These are phyloP conservation scores for Saccharomyces pastorianus DNA, from an alignment of 1,139 yeast genomes.

Conservation along the genomic window DNA sequence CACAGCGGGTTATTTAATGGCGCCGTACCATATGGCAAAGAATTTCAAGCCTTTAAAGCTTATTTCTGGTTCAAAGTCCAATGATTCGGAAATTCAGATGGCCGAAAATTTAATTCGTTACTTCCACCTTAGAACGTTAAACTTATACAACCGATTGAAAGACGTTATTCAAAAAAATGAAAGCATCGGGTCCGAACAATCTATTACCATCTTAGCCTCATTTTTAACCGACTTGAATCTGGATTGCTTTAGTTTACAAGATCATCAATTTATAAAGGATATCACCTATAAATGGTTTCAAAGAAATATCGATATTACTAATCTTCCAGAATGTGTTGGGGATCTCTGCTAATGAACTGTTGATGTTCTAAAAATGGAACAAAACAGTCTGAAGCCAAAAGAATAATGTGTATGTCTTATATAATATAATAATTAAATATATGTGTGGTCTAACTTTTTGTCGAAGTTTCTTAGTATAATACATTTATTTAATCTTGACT, in stretches of 20 bases:
- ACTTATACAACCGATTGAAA: conserved; percentile 14
- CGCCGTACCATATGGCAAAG: conserved; percentile 30
- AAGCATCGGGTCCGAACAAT: conserved; percentile 10
- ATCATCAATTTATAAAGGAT: conserved; percentile 17
- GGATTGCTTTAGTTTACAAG: conserved; percentile 29
- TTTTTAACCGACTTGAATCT: conserved; percentile 18
- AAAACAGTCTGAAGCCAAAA: background rate
- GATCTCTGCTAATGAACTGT: background rate
- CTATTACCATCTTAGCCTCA: conserved; percentile 14
- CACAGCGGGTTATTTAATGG: conserved; percentile 60
- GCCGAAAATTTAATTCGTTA: conserved; percentile 36
- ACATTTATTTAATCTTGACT: background rate
- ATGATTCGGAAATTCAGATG: conserved; percentile 28
- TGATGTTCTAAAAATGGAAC: too few species aligned
- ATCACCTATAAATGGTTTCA: conserved; percentile 22
- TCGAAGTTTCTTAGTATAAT: background rate
- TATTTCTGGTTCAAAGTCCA: conserved; percentile 26
- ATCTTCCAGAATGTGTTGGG: background rate
- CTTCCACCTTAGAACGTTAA: conserved; percentile 17
- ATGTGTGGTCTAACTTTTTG: background rate
- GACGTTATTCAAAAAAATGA: conserved; percentile 13
- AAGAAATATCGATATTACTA: conserved; percentile 9
- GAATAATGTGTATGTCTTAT: background rate
- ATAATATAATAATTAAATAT: background rate
- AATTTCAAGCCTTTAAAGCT: conserved; percentile 40